Conservation (phyloP, 352 stramenopile species). For the Globisporangium canariense region DNA sequence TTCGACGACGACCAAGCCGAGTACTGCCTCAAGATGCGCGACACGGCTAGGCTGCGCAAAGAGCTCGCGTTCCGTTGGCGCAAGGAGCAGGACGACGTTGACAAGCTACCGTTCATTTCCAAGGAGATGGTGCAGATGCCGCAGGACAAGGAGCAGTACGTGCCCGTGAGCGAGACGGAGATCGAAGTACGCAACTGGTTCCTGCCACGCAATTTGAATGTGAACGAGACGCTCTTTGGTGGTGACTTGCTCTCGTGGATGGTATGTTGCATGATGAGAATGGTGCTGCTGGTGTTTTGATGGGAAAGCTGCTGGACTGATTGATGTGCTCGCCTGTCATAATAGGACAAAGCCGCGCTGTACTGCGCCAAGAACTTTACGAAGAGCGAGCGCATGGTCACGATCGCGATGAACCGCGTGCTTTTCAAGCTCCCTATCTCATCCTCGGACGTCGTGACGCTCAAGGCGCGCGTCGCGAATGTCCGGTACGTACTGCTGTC, state of each 20-base stretch:
- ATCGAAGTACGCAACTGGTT: constrained; percentile 75
- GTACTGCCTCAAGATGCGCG: constrained; percentile 42
- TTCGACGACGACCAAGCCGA: constrained; percentile 37
- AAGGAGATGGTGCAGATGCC: constrained; percentile 27
- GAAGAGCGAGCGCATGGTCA: constrained; percentile 69
- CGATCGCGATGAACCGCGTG: constrained; percentile 61
- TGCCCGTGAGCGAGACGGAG: constrained; percentile 51
- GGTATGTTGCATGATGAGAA: constrained; percentile 23
- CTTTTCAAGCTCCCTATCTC: constrained; percentile 72
- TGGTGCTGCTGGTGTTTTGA: background rate
- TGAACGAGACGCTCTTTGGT: constrained; percentile 68
- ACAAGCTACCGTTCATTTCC: constrained; percentile 34
- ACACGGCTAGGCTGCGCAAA: constrained; percentile 33
- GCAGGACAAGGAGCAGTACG: constrained; percentile 37
- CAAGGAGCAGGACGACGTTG: constrained; percentile 42
- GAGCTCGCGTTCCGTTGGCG: constrained; percentile 39
- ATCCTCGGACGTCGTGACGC: constrained; percentile 62
- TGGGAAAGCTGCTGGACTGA: background rate
- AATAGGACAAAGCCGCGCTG: constrained; percentile 53
- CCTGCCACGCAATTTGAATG: constrained; percentile 64
- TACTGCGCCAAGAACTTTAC: constrained; percentile 69
- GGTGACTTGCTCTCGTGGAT: constrained; percentile 65
- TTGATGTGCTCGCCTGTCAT: background rate
- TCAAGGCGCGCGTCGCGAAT: constrained; percentile 57
- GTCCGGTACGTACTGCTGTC: constrained; percentile 32